Evolutionary conservation across 2,329 filamentous ascomycete species (phyloP), one percentile per base, ranked within the genome.

Genomic region (Aspergillus quadricinctus): DNA sequence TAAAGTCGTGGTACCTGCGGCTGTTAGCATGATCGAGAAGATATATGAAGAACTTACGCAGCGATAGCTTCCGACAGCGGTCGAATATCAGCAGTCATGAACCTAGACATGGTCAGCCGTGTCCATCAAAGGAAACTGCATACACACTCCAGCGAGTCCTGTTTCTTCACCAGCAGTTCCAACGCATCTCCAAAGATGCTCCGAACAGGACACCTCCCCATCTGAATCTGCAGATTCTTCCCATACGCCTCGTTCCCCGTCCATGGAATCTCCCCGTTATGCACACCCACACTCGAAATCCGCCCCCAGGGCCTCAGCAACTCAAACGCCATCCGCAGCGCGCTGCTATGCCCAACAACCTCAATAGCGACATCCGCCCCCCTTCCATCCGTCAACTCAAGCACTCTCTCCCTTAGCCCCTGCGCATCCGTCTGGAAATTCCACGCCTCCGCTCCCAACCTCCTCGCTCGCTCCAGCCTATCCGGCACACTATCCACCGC

Each of bases 361-460:
- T 92, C 88, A 55, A 96, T 85, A 1, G 92, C 86, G 7, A 90
- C 84, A 72, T 96, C 92, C 7, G 91, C 91, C 1, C 92, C 92
- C 27, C 92, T 81, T 1, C 90, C 90, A 11, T 88, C 81, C 0
- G 90, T 93, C 27, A 86, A 82, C 60, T 88, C 85, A 67, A 85
- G 86, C 50, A 96, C 85, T 3, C 68, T 28, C 9, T 61, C 49
- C 3, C 60, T 54, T 68, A 94, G 80, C 1, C 80, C 83, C 29
- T 86, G 82, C 48, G 79, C 81, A 56, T 89, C 82, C 4, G 78
- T 84, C 63, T 81, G 74, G 70, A 92, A 92, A 70, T 95, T 92
- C 73, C 91, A 85, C 1, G 90, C 84, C 71, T 92, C 89, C 0
- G 90, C 92, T 0, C 92, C 92, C 0, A 96, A 75, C 6, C 77